Evolutionary conservation across 345 rosid genomes (phyloP).

Genomic region (Salix arbutifolia): DNA sequence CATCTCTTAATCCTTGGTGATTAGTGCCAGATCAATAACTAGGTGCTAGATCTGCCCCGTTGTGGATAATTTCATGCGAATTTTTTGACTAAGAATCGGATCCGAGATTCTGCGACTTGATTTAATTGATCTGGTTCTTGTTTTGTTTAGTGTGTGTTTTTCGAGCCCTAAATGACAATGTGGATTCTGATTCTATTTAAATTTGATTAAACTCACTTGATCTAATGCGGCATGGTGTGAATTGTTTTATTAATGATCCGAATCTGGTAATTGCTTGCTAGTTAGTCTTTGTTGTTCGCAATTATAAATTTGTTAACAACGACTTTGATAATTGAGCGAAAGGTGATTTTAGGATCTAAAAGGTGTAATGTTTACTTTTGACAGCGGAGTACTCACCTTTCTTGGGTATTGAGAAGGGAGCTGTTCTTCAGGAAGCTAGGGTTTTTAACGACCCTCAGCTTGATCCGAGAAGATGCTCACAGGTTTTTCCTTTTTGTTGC

Average conservation of each 20-base stretch:
- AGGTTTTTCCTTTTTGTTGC: constrained; percentile 43
- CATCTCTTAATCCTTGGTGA: constrained; percentile 8
- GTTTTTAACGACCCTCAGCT: constrained; percentile 97
- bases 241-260: neutral
- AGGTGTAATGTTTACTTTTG: constrained; percentile 12
- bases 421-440: constrained; percentile 97
- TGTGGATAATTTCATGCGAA: neutral
- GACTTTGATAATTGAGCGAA: neutral
- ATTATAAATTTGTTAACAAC: constrained; percentile 12
- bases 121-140: constrained; percentile 24
- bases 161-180: constrained; percentile 18
- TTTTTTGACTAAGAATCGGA: neutral
- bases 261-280: neutral
- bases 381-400: constrained; percentile 92
- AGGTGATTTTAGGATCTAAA: neutral
- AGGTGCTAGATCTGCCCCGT: constrained; percentile 46
- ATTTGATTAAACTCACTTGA: constrained; percentile 11
- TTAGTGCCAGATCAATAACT: constrained; percentile 29
- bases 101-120: neutral
- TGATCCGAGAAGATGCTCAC: constrained; percentile 96
- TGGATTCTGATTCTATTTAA: constrained; percentile 7
- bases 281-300: neutral
- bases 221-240: constrained; percentile 4
- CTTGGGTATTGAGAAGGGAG: constrained; percentile 94
- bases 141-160: neutral